These are phyloP conservation scores for Cyclotella baltica DNA, from an alignment of 108 stramenopile species.

Conservation along the genomic window DNA sequence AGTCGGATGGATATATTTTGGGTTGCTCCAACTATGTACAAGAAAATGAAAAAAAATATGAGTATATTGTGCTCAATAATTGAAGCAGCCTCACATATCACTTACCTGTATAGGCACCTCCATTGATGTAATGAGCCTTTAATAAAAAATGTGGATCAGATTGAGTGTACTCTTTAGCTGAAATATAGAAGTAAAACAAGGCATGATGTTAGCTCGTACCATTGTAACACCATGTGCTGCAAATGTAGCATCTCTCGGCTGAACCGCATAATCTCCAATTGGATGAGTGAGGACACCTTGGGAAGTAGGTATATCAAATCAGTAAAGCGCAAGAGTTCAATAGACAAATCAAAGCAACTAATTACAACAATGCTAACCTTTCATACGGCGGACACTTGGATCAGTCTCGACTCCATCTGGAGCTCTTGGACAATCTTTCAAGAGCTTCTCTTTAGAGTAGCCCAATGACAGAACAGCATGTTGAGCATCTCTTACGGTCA, in stretches of 20 bases:
- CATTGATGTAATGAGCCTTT: conserved; percentile 49
- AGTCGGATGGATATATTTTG: conserved; percentile 48
- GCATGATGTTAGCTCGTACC: too few relatives aligned
- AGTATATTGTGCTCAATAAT: not conserved
- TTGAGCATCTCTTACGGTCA: conserved; percentile 55
- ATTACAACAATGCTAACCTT: too few relatives aligned
- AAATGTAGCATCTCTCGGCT: conserved; percentile 48
- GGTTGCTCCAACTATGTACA: conserved; percentile 35
- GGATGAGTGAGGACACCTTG: conserved; percentile 70
- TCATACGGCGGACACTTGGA: conserved; percentile 56
- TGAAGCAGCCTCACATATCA: too few relatives aligned
- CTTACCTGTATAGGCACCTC: conserved; percentile 44
- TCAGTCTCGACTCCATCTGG: conserved; percentile 52
- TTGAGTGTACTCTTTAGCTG: too few relatives aligned
- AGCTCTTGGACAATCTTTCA: conserved; percentile 42
- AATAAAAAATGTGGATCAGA: too few relatives aligned
- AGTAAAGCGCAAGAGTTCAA: too few relatives aligned
- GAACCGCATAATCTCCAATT: conserved; percentile 61
- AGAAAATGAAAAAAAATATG: not conserved
- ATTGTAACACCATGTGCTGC: conserved; percentile 47
- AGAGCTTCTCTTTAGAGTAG: conserved; percentile 33
- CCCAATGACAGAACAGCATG: conserved; percentile 45
- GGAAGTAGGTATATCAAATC: too few relatives aligned
- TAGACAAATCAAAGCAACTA: too few relatives aligned
- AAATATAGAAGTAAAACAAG: too few relatives aligned